phyloP scores from a whole-genome alignment of 306 rosid species.

The Delonix regia region DNA sequence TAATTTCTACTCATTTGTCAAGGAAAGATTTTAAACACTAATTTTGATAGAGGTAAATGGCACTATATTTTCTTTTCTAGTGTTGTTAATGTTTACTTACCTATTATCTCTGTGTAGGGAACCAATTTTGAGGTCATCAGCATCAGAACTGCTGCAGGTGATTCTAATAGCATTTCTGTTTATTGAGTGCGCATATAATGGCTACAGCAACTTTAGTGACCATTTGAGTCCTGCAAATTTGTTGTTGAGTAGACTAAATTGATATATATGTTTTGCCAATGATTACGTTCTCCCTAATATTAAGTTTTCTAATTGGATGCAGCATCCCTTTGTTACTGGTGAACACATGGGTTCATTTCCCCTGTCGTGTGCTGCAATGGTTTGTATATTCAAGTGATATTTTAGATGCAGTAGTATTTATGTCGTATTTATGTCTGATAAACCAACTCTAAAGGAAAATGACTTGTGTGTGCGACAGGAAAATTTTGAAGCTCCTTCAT shows the following conservation, averaged over 20 bases:
- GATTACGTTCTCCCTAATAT: conserved; percentile 30
- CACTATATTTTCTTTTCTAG: conserved; percentile 14
- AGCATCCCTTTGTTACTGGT: conserved; percentile 96
- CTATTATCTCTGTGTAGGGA: conserved; percentile 67
- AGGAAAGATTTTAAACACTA: not conserved
- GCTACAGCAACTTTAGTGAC: conserved; percentile 22
- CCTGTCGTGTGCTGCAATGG: conserved; percentile 54
- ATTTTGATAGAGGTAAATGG: not conserved
- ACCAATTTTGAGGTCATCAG: conserved; percentile 76
- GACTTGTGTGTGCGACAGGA: conserved; percentile 54
- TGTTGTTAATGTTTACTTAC: conserved; percentile 5
- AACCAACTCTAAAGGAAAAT: conserved; percentile 30
- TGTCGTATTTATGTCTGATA: conserved; percentile 25
- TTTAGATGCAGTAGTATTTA: conserved; percentile 21
- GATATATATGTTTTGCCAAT: conserved; percentile 21
- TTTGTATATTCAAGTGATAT: conserved; percentile 47
- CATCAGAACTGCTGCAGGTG: conserved; percentile 95
- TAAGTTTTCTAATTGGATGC: conserved; percentile 49
- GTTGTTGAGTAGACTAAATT: conserved; percentile 21
- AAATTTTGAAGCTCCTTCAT: conserved; percentile 48
- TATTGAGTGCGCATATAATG: not conserved
- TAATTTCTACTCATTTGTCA: not conserved
- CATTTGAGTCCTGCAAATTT: conserved; percentile 21
- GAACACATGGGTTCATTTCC: conserved; percentile 48
- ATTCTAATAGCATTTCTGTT: conserved; percentile 41